A percentile compares a stretch with the other conserved stretches of the same genome.
phyloP scores from a whole-genome alignment of 352 stramenopile species.

The Globisporangium carolinianum region DNA sequence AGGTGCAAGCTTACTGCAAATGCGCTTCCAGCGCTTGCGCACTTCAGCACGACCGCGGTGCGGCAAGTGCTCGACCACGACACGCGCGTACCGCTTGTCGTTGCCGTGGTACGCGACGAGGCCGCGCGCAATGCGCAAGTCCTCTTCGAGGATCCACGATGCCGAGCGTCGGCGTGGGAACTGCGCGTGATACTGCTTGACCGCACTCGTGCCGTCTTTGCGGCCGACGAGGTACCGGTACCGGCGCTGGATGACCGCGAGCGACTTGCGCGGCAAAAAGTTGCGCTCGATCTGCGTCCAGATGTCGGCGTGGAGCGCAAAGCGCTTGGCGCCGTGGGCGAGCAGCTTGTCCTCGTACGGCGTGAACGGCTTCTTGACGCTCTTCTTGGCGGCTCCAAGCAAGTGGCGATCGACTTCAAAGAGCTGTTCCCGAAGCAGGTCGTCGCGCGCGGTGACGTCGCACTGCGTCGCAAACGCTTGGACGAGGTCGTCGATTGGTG shows the following conservation, averaged over 20 bases:
- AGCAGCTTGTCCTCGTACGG: conserved; percentile 57
- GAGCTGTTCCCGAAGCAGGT: conserved; percentile 48
- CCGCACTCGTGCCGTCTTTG: conserved; percentile 45
- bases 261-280: conserved; percentile 56
- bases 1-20: conserved; percentile 24
- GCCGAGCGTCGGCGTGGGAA: conserved; percentile 25
- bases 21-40: conserved; percentile 53
- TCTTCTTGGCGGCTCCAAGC: conserved; percentile 32
- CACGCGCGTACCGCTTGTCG: conserved; percentile 50
- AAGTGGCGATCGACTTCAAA: conserved; percentile 71
- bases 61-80: conserved; percentile 50
- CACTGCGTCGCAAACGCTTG: conserved; percentile 34
- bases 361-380: conserved; percentile 46
- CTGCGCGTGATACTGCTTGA: conserved; percentile 56
- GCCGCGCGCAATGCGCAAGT: conserved; percentile 65
- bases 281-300: conserved; percentile 60
- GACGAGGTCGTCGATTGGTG: conserved; percentile 40
- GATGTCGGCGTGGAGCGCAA: conserved; percentile 32
- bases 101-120: conserved; percentile 61
- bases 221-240: conserved; percentile 67
- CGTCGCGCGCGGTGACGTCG: conserved; percentile 41
- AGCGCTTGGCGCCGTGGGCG: conserved; percentile 60
- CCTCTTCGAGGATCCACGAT: conserved; percentile 73
- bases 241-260: conserved; percentile 40
- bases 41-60: conserved; percentile 64